Conservation (phyloP, 441 rosid species). For the Melastoma candidum region DNA sequence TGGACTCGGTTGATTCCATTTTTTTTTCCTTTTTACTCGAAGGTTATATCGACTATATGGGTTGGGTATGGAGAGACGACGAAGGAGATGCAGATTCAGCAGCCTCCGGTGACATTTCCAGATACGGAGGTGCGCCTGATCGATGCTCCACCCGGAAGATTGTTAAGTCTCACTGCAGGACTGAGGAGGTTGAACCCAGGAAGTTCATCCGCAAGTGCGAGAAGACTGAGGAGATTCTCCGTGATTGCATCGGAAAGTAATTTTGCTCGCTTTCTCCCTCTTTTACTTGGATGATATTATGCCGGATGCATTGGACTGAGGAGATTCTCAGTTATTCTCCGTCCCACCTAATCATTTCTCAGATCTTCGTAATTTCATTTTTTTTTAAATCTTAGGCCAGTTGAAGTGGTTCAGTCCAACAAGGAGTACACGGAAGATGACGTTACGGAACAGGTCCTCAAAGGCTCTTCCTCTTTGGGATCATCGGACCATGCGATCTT, state of each 20-base stretch:
- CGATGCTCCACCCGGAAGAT: slow-evolving; percentile 50
- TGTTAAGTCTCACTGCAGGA: slow-evolving; percentile 43
- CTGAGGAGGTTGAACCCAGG: too few relatives aligned
- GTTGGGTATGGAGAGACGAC: slow-evolving; percentile 79
- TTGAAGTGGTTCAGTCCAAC: slow-evolving; percentile 53
- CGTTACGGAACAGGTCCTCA: slow-evolving; percentile 39
- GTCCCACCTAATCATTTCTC: too few relatives aligned
- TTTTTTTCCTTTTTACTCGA: too few relatives aligned
- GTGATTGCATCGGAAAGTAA: too few relatives aligned
- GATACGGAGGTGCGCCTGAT: slow-evolving; percentile 21
- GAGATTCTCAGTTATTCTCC: too few relatives aligned
- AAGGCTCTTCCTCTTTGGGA: slow-evolving; percentile 21
- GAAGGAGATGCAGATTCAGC: slow-evolving; percentile 13
- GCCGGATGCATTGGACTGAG: too few relatives aligned
- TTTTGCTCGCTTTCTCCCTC: too few relatives aligned
- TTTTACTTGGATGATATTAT: too few relatives aligned
- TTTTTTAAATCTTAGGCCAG: slow-evolving; percentile 36
- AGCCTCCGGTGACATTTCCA: slow-evolving; percentile 14
- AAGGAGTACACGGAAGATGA: slow-evolving; percentile 77
- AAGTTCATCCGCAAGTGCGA: too few relatives aligned
- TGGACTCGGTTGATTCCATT: too few relatives aligned
- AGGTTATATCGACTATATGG: slow-evolving; percentile 27
- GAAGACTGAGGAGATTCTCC: too few relatives aligned
- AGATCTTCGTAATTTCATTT: too few relatives aligned
- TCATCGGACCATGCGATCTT: slow-evolving; percentile 36